Conservation (phyloP, 192 early-diverging fungal species). For the Linnemannia schmuckeri region DNA sequence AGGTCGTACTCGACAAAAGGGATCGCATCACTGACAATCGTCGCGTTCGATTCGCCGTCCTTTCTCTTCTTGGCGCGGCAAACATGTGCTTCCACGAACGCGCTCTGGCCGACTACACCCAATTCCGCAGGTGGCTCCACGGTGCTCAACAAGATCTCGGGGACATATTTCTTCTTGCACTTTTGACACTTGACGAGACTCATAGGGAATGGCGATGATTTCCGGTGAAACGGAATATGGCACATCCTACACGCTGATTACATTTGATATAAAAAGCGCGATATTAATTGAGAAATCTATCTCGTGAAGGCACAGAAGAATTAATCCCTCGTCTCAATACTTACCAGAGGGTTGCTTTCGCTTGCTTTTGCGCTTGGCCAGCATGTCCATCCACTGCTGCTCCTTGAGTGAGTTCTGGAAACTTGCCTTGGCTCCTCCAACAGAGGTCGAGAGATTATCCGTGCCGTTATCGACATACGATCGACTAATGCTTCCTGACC, state of each 20-base stretch:
- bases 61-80: conserved; percentile 63
- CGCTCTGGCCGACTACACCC: conserved; percentile 72
- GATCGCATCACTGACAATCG: conserved; percentile 79
- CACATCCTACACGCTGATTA: conserved; percentile 62
- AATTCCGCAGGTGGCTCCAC: conserved; percentile 82
- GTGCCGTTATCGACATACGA: conserved; percentile 40
- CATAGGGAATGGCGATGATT: conserved; percentile 80
- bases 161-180: conserved; percentile 82
- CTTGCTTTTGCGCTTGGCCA: conserved; percentile 53
- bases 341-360: conserved; percentile 49
- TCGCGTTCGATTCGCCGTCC: conserved; percentile 76
- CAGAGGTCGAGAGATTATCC: conserved; percentile 26
- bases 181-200: conserved; percentile 72
- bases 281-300: not conserved
- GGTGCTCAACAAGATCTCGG: conserved; percentile 80
- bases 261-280: not conserved
- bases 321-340: not conserved
- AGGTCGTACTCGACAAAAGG: conserved; percentile 89
- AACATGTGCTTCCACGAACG: conserved; percentile 82
- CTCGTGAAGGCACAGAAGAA: not conserved
- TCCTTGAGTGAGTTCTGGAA: conserved; percentile 50
- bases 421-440: conserved; percentile 34
- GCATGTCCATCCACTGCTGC: conserved; percentile 54
- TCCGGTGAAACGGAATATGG: conserved; percentile 76
- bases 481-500: conserved; percentile 52